These are phyloP conservation scores for Aspergillus phoenicis DNA, from an alignment of 2,329 filamentous ascomycete species.

Conservation along the genomic window DNA sequence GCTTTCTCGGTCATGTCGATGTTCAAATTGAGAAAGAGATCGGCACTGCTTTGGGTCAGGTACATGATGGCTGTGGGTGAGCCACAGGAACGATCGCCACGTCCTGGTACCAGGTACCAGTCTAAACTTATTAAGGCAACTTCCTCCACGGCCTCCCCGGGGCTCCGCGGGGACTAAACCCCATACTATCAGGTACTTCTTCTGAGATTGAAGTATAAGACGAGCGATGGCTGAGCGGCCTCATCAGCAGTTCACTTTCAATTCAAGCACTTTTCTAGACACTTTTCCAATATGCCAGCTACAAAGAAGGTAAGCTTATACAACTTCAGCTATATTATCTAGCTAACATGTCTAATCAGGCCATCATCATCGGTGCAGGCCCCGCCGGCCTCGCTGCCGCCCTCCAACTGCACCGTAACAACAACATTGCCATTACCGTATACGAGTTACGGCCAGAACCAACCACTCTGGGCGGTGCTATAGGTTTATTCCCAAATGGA, in stretches of 20 bases:
- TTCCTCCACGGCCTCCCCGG: background rate
- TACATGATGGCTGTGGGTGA: background rate
- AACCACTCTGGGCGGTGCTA: slow-evolving; percentile 34
- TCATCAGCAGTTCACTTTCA: background rate
- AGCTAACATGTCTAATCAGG: slow-evolving; percentile 8
- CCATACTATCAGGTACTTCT: background rate
- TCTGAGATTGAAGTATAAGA: background rate
- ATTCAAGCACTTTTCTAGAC: background rate
- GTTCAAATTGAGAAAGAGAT: background rate
- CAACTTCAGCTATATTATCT: background rate
- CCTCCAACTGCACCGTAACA: slow-evolving; percentile 20
- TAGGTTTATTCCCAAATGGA: slow-evolving; percentile 35
- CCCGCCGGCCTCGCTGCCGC: slow-evolving; percentile 26
- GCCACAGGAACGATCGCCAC: background rate
- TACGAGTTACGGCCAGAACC: slow-evolving; percentile 35
- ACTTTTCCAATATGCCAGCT: background rate
- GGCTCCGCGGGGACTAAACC: background rate
- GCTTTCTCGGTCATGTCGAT: too few species aligned
- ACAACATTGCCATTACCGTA: slow-evolving; percentile 22
- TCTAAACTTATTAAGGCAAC: background rate
- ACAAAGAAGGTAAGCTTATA: background rate
- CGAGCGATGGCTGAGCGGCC: background rate
- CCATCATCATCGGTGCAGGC: slow-evolving; percentile 27
- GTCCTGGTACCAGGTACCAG: background rate
- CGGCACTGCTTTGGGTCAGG: background rate